Base-by-base conservation (phyloP, 208 protist species). In the Willaertia magna region DNA sequence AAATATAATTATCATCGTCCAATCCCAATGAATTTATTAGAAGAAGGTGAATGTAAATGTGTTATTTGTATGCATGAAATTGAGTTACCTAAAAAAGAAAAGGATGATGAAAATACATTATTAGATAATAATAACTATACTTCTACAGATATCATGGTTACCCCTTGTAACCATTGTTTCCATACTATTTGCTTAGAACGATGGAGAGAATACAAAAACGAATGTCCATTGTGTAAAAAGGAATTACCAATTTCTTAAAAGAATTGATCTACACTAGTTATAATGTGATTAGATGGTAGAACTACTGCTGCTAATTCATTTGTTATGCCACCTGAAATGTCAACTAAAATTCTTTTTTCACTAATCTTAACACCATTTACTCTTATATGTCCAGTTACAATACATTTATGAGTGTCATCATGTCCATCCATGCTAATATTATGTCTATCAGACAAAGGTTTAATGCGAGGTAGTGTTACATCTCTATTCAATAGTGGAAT, bases 141-240 rank as follows among this genome's bases (percentile, higher is more conserved):
- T 0, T 42, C 74, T 44, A 40, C 16, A 40, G 46, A 83, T n/a
- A 86, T 88, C 48, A 90, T 91, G 89, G 76, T 93, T 12, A 90
- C 91, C 9, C 90, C 88, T 14, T 93, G 91, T 67, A 86, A 93
- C 43, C 91, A 93, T 83, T 14, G 90, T 20, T 93, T 92, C 84
- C 91, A 93, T 67, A 43, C 30, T 12, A 46, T 39, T 44, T 93
- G 91, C 82, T 81, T 93, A 43, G 16, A 67, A 42, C 34, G 22
- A 11, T 67, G 55, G 55, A 67, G 34, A 30, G 55, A 67, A 67
- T 67, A 67, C 22, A 67, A 67, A 30, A 16, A 34, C 1, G 55
- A 67, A 67, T 67, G 55, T 67, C 55, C 55, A 34, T n/a, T 67
- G 22, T 67, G 55, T 9, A 67, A 67, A n/a, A 67, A 67, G 22